Base-by-base conservation (phyloP, 257 asterid species). In the Solanum piurae region DNA sequence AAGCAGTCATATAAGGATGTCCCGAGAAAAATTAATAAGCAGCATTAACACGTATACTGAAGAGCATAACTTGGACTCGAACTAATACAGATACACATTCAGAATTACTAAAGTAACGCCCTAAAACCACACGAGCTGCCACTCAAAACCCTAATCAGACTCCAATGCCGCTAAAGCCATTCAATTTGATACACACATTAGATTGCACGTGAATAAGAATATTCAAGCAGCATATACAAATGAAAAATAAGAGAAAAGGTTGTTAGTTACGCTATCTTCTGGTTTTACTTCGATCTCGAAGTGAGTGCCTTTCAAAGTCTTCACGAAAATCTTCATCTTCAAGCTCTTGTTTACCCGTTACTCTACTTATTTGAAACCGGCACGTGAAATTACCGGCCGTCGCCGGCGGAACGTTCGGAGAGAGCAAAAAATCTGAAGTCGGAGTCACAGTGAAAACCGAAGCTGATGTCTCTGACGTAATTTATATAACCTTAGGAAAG, bases 281-380 rank as follows among this genome's bases (percentile, higher is more conserved):
- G 98, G 95, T 87, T 94, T 92, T 86, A 94, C 99, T 91, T 94
- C 96, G 93, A 96, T 93, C 92, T 94, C 93, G 88, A 96, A 96
- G 91, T 94, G 94, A 38, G 96, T 87, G 87, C 98, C 98, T 87
- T 95, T 96, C 88, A 96, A 88, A 90, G 98, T 96, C 92, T 96
- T 95, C 42, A 96, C 96, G 38, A 92, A 93, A 91, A 96, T 90
- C 96, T 94, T 93, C 98, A 96, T 96, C 84, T 79, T 86, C 86
- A 34, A 34, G 46, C 64, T 80, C 37, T 49, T 46, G 27, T 46
- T 40, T 14, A 16, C 85, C 40, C 16, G 85, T 46, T 80, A 36
- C 18, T 46, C 38, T 25, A 46, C 40, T 46, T 44, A 25, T 12
- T 83, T 25, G 88, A 20, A 79, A 69, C 36, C 75, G 89, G 91